A percentile compares a stretch with the other conserved stretches of the same genome.
Conservation (phyloP, 495 filamentous ascomycete species). For the Rhizodiscina lignyota region DNA sequence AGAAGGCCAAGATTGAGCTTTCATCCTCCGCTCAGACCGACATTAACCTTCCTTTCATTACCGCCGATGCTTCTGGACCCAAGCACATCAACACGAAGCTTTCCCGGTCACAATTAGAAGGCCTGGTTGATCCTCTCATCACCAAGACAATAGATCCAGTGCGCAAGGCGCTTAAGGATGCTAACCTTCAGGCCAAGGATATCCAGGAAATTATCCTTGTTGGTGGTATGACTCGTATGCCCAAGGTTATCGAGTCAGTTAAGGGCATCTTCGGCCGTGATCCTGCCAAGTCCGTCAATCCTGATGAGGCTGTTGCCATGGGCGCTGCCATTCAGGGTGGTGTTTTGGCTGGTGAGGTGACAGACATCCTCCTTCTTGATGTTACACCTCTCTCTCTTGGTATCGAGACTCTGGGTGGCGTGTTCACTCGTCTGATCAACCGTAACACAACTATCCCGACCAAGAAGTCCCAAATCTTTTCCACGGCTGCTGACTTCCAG, state of each 20-base stretch:
- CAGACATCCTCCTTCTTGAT: conserved; percentile 88
- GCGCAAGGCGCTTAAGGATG: conserved; percentile 95
- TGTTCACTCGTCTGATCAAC: conserved; percentile 99
- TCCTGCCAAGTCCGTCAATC: conserved; percentile 96
- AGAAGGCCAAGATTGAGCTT: conserved; percentile 99
- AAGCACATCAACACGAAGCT: conserved; percentile 91
- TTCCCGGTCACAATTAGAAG: not conserved
- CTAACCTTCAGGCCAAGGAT: conserved; percentile 80
- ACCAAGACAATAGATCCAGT: conserved; percentile 76
- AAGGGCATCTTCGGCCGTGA: conserved; percentile 97
- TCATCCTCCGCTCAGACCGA: conserved; percentile 94
- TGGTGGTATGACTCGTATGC: conserved; percentile 99
- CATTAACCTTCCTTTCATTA: conserved; percentile 98
- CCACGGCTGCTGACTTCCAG: conserved; percentile 97
- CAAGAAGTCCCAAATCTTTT: conserved; percentile 99
- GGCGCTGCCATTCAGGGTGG: conserved; percentile 97
- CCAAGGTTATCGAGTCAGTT: conserved; percentile 94
- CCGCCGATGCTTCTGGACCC: conserved; percentile 81
- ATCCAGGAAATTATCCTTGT: conserved; percentile 98
- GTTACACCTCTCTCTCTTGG: conserved; percentile 95
- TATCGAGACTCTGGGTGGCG: conserved; percentile 98
- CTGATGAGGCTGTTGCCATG: conserved; percentile 96
- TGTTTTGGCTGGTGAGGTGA: conserved; percentile 91
- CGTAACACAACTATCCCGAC: conserved; percentile 99
- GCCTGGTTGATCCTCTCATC: conserved; percentile 23